Evolutionary conservation across 2,329 filamentous ascomycete genomes (phyloP), one percentile per base, ranked within the genome.

Genomic region (Claviceps paspali): DNA sequence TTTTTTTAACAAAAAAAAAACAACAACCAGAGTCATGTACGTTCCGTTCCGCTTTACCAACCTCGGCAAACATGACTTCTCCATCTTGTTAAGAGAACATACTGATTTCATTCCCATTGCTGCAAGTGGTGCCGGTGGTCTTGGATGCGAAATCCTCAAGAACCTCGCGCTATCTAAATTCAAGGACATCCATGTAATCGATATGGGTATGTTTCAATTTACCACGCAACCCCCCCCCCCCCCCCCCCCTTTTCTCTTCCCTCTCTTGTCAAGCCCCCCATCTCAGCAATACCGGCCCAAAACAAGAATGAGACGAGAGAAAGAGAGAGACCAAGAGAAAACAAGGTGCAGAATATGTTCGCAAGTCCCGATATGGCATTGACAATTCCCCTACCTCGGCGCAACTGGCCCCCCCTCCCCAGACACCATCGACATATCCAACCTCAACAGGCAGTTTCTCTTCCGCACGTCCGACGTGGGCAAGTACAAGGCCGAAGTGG

Each of bases 371-470:
- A 26, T 3, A 26, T n/a, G n/a, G 9, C 12, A 19, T 19, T 32
- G 8, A 32, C 12, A 14, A 7, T 32, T 9, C 10, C 15, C 14
- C 7, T 10, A 14, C 18, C n/a, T 9, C 30, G 18, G 30, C n/a
- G n/a, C n/a, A n/a, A n/a, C n/a, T n/a, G n/a, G n/a, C n/a, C n/a
- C n/a, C n/a, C n/a, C n/a, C n/a, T 22, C 14, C 8, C 2, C 47
- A 85, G 86, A 98, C 59, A 98, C 88, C 1, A 98, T 98, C 57
- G 91, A 98, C 54, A 88, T 98, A 42, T 95, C 87, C 35, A 98
- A 98, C 56, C 71, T 98, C 17, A 98, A 98, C 60, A 81, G 91
- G 29, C 91, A 98, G 52, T 98, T 98, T 53, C 75, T 98, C 41
- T 98, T 98, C 61, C 83, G 91, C 17, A 73, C 87, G 49, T 68